phyloP scores from a whole-genome alignment of 2,329 filamentous ascomycete species.

The Capronia americana region DNA sequence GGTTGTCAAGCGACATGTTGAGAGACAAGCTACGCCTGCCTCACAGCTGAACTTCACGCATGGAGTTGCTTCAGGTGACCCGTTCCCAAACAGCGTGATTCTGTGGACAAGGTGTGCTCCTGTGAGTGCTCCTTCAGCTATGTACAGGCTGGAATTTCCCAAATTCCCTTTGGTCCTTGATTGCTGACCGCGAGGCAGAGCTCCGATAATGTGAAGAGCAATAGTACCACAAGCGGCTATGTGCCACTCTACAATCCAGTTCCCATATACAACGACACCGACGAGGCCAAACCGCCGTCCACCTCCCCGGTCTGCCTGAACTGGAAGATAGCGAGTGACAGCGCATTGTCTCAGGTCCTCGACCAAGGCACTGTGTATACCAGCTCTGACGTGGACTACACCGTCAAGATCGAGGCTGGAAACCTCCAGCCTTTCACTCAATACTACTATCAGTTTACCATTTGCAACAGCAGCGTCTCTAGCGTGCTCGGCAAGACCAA shows the following conservation, averaged over 20 bases:
- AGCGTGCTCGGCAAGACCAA: slow-evolving; percentile 73
- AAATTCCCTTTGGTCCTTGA: background rate
- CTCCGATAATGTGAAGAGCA: slow-evolving; percentile 56
- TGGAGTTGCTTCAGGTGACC: slow-evolving; percentile 61
- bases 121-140: background rate
- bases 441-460: slow-evolving; percentile 70
- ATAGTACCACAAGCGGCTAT: slow-evolving; percentile 63
- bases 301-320: slow-evolving; percentile 71
- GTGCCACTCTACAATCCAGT: slow-evolving; percentile 58
- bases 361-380: slow-evolving; percentile 69
- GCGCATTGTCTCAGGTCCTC: slow-evolving; percentile 57
- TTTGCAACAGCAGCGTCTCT: slow-evolving; percentile 67
- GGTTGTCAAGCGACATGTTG: slow-evolving; percentile 62
- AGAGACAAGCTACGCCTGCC: slow-evolving; percentile 52
- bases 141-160: too few species aligned
- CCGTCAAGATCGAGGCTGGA: slow-evolving; percentile 71
- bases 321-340: slow-evolving; percentile 64
- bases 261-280: slow-evolving; percentile 54
- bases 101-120: slow-evolving; percentile 54
- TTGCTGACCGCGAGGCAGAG: slow-evolving; percentile 37
- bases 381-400: slow-evolving; percentile 76
- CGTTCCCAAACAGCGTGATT: slow-evolving; percentile 52
- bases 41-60: slow-evolving; percentile 68
- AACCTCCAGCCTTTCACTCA: slow-evolving; percentile 67
- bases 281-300: slow-evolving; percentile 60